These are phyloP conservation scores for Saccharomycopsis phalli DNA, from an alignment of 1,139 yeast species.

Conservation along the genomic window DNA sequence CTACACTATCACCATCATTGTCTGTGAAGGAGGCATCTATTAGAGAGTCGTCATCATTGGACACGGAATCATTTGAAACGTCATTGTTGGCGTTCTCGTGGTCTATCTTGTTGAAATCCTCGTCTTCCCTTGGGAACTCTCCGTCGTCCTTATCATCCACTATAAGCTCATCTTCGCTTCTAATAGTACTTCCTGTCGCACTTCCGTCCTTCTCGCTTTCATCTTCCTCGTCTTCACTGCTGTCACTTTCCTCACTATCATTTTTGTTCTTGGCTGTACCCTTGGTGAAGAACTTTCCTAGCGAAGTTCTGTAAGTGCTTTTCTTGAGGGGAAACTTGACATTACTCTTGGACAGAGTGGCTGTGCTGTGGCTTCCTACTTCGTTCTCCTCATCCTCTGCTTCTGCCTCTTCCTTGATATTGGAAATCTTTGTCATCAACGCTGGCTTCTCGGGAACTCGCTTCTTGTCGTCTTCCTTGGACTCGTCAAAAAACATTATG, in stretches of 20 bases:
- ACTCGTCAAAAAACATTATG: neutral
- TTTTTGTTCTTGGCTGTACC: neutral
- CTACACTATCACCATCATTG: constrained; percentile 21
- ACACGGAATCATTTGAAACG: constrained; percentile 13
- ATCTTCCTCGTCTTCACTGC: constrained; percentile 15
- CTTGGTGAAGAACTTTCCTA: constrained; percentile 19
- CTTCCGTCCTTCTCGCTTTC: constrained; percentile 8
- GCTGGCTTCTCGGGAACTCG: neutral
- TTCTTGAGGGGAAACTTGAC: constrained; percentile 14
- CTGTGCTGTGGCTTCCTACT: neutral
- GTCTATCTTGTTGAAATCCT: constrained; percentile 14
- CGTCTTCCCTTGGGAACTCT: constrained; percentile 6
- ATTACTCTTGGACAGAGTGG: neutral
- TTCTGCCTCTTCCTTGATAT: constrained; percentile 17
- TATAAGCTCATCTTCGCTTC: constrained; percentile 8
- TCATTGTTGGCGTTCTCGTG: constrained; percentile 17
- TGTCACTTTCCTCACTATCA: constrained; percentile 5
- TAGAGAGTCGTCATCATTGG: constrained; percentile 21
- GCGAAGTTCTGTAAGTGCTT: constrained; percentile 16
- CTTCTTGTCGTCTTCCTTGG: constrained; percentile 2
- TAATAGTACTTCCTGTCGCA: neutral
- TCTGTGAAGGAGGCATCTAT: constrained; percentile 24
- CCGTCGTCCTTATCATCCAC: constrained; percentile 18
- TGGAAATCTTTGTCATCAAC: constrained; percentile 11
- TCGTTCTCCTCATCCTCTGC: constrained; percentile 4